Conservation (phyloP, 2,329 filamentous ascomycete species). For the Zasmidium cellare region DNA sequence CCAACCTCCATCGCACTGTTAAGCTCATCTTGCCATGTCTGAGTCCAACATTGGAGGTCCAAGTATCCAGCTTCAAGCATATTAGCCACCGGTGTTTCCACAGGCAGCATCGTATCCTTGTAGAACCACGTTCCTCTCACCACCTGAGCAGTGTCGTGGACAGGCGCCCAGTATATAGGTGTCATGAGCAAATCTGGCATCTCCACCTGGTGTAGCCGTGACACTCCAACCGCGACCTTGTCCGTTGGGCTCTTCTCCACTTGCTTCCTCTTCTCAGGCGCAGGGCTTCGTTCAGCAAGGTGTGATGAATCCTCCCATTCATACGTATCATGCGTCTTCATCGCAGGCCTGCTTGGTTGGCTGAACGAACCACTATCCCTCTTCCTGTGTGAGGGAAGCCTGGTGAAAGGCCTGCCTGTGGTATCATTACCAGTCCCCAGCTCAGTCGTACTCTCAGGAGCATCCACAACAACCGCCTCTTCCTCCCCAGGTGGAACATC, state of each 20-base stretch:
- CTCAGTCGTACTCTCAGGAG: conserved; percentile 13
- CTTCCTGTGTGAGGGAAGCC: conserved; percentile 48
- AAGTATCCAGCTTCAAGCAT: conserved; percentile 88
- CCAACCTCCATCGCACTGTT: conserved; percentile 89
- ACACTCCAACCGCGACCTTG: conserved; percentile 81
- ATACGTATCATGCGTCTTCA: conserved; percentile 47
- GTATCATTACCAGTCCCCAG: conserved; percentile 24
- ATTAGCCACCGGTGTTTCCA: conserved; percentile 83
- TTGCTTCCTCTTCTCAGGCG: conserved; percentile 23
- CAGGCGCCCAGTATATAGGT: conserved; percentile 95
- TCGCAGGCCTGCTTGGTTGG: conserved; percentile 27
- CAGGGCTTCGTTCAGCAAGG: conserved; percentile 30
- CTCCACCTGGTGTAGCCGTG: conserved; percentile 84
- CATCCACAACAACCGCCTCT: conserved; percentile 8
- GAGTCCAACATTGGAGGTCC: conserved; percentile 76
- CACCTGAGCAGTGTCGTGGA: conserved; percentile 83
- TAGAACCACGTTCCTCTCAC: conserved; percentile 96
- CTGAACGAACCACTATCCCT: conserved; percentile 23
- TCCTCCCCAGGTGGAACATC: conserved; percentile 20
- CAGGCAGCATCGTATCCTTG: conserved; percentile 87
- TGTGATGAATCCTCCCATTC: conserved; percentile 46
- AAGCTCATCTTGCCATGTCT: conserved; percentile 90
- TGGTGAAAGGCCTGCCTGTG: conserved; percentile 54
- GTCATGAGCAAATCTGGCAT: conserved; percentile 81
- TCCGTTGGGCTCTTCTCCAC: conserved; percentile 41